Base-by-base conservation (phyloP, 2,329 filamentous ascomycete species). In the Cytospora piceicola region DNA sequence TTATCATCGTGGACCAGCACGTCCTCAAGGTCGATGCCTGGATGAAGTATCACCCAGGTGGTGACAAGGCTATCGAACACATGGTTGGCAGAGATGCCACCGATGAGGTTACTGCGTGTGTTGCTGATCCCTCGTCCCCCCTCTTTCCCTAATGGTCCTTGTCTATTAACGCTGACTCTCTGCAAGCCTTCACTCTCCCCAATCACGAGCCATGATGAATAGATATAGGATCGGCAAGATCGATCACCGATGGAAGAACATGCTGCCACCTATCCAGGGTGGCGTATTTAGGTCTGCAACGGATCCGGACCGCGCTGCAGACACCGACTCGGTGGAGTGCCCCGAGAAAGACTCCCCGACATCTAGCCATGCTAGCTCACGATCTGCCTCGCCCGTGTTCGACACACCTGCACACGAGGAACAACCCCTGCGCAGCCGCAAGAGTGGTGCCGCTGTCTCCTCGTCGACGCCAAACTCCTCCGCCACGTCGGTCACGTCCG, bases 71-170 rank as follows among this genome's bases (percentile, higher is more conserved):
- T 63, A 96, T 99, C 70, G 82, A 88, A 75, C 95, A 99, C 75
- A 95, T 97, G 93, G 87, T 98, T 67, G 93, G 93, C 68, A 88
- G 90, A 78, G 93, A 97, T 86, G 94, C 93, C 59, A 97, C 94
- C 14, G 94, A 97, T 77, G 95, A 98, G 78, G 89, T 98, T 68
- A 92, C 90, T 76, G 92, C 90, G 92, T 97, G 84, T 59, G 90
- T 82, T 55, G 59, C 67, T 63, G 63, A 53, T 36, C 22, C 17
- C 11, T n/a, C 14, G 1, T 20, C 49, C 39, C 57, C 27, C 51
- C 8, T n/a, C 15, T 22, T n/a, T n/a, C 4, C 17, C 30, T 30
- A 5, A 29, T 34, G 29, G 17, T 34, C 20, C 15, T 51, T 17
- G 27, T 30, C 24, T 8, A 34, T 61, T 68, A 42, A 8, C 11